phyloP scores from a whole-genome alignment of 352 stramenopile genomes.

The Saprolegnia parasitica region DNA sequence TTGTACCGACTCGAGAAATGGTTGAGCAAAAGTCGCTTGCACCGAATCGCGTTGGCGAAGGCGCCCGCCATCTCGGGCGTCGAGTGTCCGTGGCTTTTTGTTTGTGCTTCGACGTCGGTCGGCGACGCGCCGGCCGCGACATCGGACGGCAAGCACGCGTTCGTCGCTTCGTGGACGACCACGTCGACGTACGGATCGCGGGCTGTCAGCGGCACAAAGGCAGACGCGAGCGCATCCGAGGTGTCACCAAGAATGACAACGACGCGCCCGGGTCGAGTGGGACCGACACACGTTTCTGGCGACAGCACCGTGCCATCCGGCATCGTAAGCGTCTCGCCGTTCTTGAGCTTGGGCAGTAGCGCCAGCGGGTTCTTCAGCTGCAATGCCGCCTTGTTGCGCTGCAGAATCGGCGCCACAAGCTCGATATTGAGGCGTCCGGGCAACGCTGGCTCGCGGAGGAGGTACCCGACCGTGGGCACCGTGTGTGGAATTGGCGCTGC shows the following conservation, averaged over 20 bases:
- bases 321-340: constrained; percentile 10
- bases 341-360: constrained; percentile 11
- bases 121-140: constrained; percentile 13
- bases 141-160: constrained; percentile 36
- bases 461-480: constrained; percentile 77
- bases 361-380: constrained; percentile 22
- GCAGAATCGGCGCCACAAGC: constrained; percentile 46
- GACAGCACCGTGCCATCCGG: constrained; percentile 32
- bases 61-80: constrained; percentile 80
- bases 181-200: constrained; percentile 52
- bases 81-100: constrained; percentile 54
- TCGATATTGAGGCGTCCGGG: constrained; percentile 57
- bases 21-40: constrained; percentile 72
- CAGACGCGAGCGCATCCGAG: constrained; percentile 41
- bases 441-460: constrained; percentile 56
- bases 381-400: constrained; percentile 48
- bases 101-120: constrained; percentile 13
- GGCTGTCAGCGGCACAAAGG: constrained; percentile 7
- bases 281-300: constrained; percentile 52
- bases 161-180: constrained; percentile 87
- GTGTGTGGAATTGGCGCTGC: constrained; percentile 83
- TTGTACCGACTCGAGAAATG: constrained; percentile 76
- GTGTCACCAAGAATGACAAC: constrained; percentile 86
- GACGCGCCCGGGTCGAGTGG: constrained; percentile 50
- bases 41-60: constrained; percentile 60